phyloP scores from a whole-genome alignment of 2,329 filamentous ascomycete genomes.

The Trichoderma afroharzianum region DNA sequence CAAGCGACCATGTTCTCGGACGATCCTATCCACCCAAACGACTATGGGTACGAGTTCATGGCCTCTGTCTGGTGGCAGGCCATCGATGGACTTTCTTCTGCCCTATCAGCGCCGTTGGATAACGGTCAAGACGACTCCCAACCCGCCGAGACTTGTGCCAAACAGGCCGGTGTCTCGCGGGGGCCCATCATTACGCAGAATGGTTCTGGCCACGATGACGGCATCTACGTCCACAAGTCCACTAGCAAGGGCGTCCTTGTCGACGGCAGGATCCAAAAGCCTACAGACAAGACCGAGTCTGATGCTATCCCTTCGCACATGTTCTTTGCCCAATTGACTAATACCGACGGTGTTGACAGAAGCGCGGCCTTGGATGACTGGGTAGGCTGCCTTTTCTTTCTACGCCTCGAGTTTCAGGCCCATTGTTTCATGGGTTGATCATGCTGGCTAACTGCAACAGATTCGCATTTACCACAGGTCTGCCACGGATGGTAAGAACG shows the following conservation, averaged over 20 bases:
- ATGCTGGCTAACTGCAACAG: background rate
- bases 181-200: background rate
- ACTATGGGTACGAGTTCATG: background rate
- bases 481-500: background rate
- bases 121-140: background rate
- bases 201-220: background rate
- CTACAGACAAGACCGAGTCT: background rate
- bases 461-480: background rate
- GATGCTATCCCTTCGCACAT: background rate
- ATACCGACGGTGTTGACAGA: background rate
- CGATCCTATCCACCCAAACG: background rate
- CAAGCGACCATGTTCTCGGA: background rate
- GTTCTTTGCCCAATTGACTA: background rate
- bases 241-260: background rate
- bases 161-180: background rate
- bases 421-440: background rate
- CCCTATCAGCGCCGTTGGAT: background rate
- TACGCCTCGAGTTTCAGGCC: no score
- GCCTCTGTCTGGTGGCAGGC: background rate
- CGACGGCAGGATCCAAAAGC: background rate
- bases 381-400: no score
- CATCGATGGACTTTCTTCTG: background rate
- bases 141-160: background rate
- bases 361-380: no score
- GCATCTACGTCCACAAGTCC: background rate